Percentiles rank a stretch among this genome's conserved stretches.
Conservation (phyloP, 495 filamentous ascomycete species). For the Penicillium coffeae region DNA sequence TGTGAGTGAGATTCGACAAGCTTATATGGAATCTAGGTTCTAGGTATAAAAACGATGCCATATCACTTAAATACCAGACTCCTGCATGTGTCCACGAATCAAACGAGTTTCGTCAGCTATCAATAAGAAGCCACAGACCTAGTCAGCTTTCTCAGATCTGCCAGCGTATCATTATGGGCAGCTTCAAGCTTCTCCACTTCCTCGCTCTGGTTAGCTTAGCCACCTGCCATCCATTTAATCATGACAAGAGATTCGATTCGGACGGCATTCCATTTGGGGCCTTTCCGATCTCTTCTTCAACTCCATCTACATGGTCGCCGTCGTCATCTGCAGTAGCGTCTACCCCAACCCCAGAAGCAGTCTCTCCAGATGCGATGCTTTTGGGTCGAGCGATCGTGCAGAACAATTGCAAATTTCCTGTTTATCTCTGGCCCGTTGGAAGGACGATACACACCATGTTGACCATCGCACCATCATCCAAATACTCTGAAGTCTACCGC, state of each 20-base stretch:
- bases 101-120: no score
- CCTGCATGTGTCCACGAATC: no score
- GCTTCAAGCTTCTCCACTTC: background rate
- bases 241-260: background rate
- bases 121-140: no score
- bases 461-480: conserved; percentile 15
- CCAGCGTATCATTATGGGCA: background rate
- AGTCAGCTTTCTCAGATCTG: background rate
- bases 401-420: conserved; percentile 45
- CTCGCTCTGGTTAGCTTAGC: background rate
- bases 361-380: background rate
- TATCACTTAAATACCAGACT: no score
- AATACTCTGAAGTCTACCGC: conserved; percentile 41
- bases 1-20: no score
- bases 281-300: background rate
- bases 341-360: background rate
- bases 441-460: conserved; percentile 26
- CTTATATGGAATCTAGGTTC: no score
- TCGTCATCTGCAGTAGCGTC: background rate
- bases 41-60: no score
- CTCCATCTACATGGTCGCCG: background rate
- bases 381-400: conserved; percentile 45
- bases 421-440: conserved; percentile 57
- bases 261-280: background rate
- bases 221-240: background rate